Base-by-base conservation (phyloP, 345 rosid species). In the Aquilaria yunnanensis region DNA sequence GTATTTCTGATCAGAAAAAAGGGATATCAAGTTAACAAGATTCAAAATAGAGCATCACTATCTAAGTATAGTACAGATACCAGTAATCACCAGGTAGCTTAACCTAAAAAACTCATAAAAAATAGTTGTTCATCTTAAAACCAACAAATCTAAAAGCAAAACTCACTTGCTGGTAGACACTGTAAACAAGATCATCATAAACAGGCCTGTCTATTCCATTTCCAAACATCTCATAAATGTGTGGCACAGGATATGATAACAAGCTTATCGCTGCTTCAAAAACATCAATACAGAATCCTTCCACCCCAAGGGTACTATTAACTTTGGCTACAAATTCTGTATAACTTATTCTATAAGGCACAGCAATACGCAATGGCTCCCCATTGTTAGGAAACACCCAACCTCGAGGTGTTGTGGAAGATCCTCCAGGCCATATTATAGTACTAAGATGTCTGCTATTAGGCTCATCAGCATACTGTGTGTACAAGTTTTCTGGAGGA, bases 341-440 rank as follows among this genome's bases (percentile, higher is more conserved):
- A 67, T 75, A 90, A 72, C 78, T 72, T 57, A 77, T 76, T 34
- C 97, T 84, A 71, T 90, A 53, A 31, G 97, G 97, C 66, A 90
- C 97, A 2, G 74, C 86, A 47, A 87, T 87, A 14, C 77, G 67
- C 34, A 90, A 77, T 10, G 92, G 90, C 67, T 71, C 70, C 71
- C 95, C 95, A 54, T 90, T 87, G 70, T 85, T 70, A 10, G 95
- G 88, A 71, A 90, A 87, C 16, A 85, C 92, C 95, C 97, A 87
- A 58, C 97, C 97, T 51, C 82, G 82, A 43, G 95, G 97, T n/a
- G 51, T 58, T 12, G 16, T 23, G 5, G 75, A 43, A 57, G 54
- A 63, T 77, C 81, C 80, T 56, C 97, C 97, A 1, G 95, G 97
- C 97, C 97, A 90, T 63, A 82, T 82, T 59, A 74, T 80, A 50